Evolutionary conservation across 2,329 filamentous ascomycete species (phyloP).

Genomic region (Dactylellina sp.): DNA sequence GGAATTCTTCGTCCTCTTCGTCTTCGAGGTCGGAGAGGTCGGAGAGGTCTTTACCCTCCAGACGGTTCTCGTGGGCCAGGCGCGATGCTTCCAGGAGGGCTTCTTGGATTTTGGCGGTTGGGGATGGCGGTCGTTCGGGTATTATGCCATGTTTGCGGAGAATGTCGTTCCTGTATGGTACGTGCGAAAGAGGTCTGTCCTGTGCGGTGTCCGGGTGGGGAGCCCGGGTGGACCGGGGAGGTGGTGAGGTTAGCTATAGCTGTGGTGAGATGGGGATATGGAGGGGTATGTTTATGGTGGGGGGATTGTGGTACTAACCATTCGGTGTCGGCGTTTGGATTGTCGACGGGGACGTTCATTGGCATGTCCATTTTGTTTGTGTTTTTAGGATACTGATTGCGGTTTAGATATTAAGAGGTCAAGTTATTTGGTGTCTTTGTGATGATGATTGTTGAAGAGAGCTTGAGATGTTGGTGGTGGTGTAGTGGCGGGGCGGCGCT

Average conservation of each 20-base stretch:
- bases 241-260: constrained; percentile 42
- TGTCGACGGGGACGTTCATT: constrained; percentile 80
- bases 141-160: constrained; percentile 96
- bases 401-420: not conserved
- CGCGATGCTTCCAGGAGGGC: constrained; percentile 84
- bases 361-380: constrained; percentile 59
- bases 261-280: too few species aligned
- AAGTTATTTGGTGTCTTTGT: not conserved
- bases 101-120: constrained; percentile 95
- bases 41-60: constrained; percentile 94
- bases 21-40: constrained; percentile 95
- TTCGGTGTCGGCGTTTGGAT: constrained; percentile 97
- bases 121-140: constrained; percentile 95
- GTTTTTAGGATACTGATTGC: not conserved
- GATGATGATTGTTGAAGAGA: constrained; percentile 8
- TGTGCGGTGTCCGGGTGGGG: constrained; percentile 35
- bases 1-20: constrained; percentile 90
- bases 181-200: constrained; percentile 37
- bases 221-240: constrained; percentile 40
- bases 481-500: constrained; percentile 25
- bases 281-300: constrained; percentile 33
- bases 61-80: constrained; percentile 87
- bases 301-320: constrained; percentile 80
- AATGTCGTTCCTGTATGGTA: constrained; percentile 87
- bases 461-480: not conserved